phyloP scores from a whole-genome alignment of 2,329 filamentous ascomycete genomes.

The Talaromyces sp. region DNA sequence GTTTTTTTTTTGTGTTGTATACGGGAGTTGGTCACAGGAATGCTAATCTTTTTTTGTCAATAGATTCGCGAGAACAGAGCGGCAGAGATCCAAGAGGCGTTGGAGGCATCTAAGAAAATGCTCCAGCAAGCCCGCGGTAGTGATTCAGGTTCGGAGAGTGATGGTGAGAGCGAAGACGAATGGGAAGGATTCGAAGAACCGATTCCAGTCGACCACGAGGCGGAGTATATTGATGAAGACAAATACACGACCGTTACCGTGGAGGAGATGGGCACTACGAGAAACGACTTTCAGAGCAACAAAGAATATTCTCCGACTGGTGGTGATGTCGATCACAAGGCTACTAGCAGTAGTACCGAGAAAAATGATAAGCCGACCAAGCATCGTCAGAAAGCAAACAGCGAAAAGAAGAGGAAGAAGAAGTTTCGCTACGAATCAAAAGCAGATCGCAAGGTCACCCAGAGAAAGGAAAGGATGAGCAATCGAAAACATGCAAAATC shows the following conservation, averaged over 20 bases:
- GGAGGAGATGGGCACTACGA: constrained; percentile 76
- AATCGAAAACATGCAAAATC: constrained; percentile 67
- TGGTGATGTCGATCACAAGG: constrained; percentile 22
- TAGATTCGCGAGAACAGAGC: constrained; percentile 82
- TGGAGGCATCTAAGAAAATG: constrained; percentile 68
- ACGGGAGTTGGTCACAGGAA: background rate
- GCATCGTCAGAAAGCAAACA: constrained; percentile 26
- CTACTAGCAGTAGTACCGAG: constrained; percentile 17
- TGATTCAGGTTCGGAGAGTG: constrained; percentile 26
- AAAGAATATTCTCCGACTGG: background rate
- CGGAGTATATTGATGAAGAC: constrained; percentile 95
- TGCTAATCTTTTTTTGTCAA: background rate
- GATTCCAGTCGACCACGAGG: constrained; percentile 68
- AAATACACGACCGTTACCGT: constrained; percentile 93
- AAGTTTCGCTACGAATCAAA: constrained; percentile 93
- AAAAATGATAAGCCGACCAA: constrained; percentile 30
- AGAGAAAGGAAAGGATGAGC: constrained; percentile 60
- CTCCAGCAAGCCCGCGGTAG: constrained; percentile 54
- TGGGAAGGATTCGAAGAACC: constrained; percentile 60
- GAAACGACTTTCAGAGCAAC: constrained; percentile 47
- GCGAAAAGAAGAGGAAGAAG: constrained; percentile 74
- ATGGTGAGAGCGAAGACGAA: constrained; percentile 43
- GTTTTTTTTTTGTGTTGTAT: background rate
- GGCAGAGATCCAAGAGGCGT: constrained; percentile 74
- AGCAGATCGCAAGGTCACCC: constrained; percentile 64